These are phyloP conservation scores for Stevia rebaudiana DNA, from an alignment of 140 eudicot genomes.

Conservation along the genomic window DNA sequence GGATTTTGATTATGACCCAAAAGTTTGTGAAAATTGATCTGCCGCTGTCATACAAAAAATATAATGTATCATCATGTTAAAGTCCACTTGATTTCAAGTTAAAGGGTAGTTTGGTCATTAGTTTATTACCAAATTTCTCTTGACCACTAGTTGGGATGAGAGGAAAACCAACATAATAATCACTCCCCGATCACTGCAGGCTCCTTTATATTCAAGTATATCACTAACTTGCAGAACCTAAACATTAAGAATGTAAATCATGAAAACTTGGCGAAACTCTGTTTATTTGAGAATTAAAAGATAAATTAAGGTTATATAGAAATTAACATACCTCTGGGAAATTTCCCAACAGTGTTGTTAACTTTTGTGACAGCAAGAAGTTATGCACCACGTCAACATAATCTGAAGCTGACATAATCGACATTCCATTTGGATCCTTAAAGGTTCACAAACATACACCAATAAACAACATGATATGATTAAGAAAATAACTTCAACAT, in stretches of 20 bases:
- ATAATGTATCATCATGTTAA: background rate
- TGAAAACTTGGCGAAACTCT: background rate
- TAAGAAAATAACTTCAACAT: background rate
- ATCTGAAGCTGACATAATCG: slow-evolving; percentile 71
- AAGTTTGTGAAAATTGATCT: slow-evolving; percentile 74
- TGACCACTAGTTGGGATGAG: slow-evolving; percentile 66
- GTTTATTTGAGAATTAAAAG: background rate
- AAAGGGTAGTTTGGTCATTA: background rate
- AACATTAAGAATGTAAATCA: background rate
- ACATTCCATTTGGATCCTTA: slow-evolving; percentile 47
- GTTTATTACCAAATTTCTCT: slow-evolving; percentile 61
- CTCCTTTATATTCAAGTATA: slow-evolving; percentile 82
- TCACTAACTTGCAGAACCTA: slow-evolving; percentile 94
- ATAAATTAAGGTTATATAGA: background rate
- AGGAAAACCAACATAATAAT: slow-evolving; percentile 80
- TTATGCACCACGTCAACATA: slow-evolving; percentile 92
- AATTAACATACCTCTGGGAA: slow-evolving; percentile 77
- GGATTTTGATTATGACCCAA: slow-evolving; percentile 56
- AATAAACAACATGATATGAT: background rate
- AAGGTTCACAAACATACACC: background rate
- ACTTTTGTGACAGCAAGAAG: slow-evolving; percentile 75
- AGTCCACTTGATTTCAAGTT: background rate
- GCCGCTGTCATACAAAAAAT: slow-evolving; percentile 48
- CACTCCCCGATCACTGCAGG: slow-evolving; percentile 71
- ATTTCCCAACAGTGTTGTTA: slow-evolving; percentile 77